Conservation (phyloP, 805 yeast genomes). For the Zygoascus bituminiphila region DNA sequence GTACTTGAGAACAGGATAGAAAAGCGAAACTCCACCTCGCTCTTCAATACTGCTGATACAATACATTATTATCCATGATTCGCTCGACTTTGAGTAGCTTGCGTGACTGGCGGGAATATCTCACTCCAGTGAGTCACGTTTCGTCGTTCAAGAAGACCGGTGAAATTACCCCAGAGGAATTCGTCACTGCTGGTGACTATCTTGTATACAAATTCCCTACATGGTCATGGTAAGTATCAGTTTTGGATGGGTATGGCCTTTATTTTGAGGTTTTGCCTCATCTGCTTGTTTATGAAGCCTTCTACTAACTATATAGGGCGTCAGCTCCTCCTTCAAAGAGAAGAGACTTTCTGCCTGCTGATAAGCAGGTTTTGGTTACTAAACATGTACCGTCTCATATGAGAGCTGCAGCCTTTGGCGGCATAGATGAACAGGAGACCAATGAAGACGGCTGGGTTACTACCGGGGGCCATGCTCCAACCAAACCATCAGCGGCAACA, state of each 20-base stretch:
- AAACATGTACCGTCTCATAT: constrained; percentile 80
- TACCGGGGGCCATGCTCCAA: constrained; percentile 18
- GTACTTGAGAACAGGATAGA: no score
- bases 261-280: background rate
- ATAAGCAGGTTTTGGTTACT: constrained; percentile 82
- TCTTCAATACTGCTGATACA: no score
- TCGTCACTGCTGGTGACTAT: constrained; percentile 90
- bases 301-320: constrained; percentile 23
- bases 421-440: constrained; percentile 24
- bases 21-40: no score
- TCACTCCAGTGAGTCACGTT: constrained; percentile 83
- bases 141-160: constrained; percentile 84
- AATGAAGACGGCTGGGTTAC: constrained; percentile 32
- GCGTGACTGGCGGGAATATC: constrained; percentile 64
- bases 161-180: constrained; percentile 92
- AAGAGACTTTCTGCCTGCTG: constrained; percentile 70
- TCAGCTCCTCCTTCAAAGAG: constrained; percentile 45
- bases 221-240: constrained; percentile 67
- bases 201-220: constrained; percentile 88
- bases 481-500: background rate
- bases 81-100: constrained; percentile 68
- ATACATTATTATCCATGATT: constrained; percentile 37
- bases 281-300: background rate
- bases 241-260: background rate
- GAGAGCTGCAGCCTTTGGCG: constrained; percentile 45